Conservation (phyloP, 345 rosid genomes). For the Boechera stricta region DNA sequence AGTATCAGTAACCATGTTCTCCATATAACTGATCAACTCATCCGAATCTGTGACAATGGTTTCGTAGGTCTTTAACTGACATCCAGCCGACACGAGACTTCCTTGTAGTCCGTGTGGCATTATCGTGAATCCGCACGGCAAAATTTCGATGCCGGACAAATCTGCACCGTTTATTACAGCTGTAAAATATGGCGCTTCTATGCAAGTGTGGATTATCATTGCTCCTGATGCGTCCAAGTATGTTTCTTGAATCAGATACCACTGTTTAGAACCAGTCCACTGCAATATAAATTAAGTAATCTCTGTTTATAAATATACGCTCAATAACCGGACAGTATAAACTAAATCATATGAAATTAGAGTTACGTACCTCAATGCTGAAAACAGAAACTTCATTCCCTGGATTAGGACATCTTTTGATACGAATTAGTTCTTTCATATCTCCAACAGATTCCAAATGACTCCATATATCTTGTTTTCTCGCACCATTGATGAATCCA, state of each 20-base stretch:
- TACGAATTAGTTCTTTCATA: slow-evolving; percentile 47
- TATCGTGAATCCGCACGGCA: slow-evolving; percentile 58
- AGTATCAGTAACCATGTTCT: slow-evolving; percentile 30
- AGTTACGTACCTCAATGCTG: slow-evolving; percentile 43
- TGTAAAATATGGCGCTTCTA: slow-evolving; percentile 42
- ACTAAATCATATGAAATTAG: slow-evolving; percentile 3
- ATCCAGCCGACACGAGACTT: slow-evolving; percentile 48
- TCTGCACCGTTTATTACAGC: slow-evolving; percentile 49
- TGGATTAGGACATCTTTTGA: slow-evolving; percentile 44
- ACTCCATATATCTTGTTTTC: slow-evolving; percentile 51
- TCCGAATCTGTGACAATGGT: slow-evolving; percentile 42
- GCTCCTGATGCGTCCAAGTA: slow-evolving; percentile 53
- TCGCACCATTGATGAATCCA: slow-evolving; percentile 49
- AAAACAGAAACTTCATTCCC: slow-evolving; percentile 54
- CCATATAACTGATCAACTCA: slow-evolving; percentile 45
- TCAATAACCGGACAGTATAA: not conserved
- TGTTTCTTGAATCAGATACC: slow-evolving; percentile 58
- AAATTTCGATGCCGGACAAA: slow-evolving; percentile 35
- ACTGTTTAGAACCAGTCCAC: not conserved
- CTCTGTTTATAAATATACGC: not conserved
- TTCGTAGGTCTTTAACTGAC: slow-evolving; percentile 49
- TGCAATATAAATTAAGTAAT: not conserved
- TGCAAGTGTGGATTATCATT: slow-evolving; percentile 52
- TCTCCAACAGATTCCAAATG: slow-evolving; percentile 39
- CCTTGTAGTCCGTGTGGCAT: slow-evolving; percentile 44